These are phyloP conservation scores for Juncus effusus DNA, from an alignment of 176 grass and related monocot genomes.

Conservation along the genomic window DNA sequence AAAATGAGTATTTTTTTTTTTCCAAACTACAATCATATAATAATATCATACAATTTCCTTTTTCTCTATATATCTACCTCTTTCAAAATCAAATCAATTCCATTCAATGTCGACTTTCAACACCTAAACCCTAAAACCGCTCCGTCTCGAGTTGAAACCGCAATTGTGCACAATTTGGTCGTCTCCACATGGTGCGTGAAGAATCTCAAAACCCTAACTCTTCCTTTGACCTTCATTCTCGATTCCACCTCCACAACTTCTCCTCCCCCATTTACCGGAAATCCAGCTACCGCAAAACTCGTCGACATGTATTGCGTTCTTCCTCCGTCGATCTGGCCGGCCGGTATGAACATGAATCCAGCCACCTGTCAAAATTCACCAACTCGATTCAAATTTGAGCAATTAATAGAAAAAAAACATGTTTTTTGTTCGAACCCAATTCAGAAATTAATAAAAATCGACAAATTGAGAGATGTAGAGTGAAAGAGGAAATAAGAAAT, in stretches of 20 bases:
- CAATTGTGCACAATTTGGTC: slow-evolving; percentile 55
- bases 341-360: slow-evolving; percentile 84
- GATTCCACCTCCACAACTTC: slow-evolving; percentile 71
- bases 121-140: slow-evolving; percentile 63
- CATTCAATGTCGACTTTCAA: slow-evolving; percentile 19
- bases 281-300: slow-evolving; percentile 62
- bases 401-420: neutral
- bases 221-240: slow-evolving; percentile 66
- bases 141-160: slow-evolving; percentile 48
- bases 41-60: too few species aligned
- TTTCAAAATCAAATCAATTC: too few species aligned
- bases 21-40: too few species aligned
- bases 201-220: slow-evolving; percentile 54
- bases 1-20: too few species aligned
- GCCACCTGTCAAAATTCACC: slow-evolving; percentile 38
- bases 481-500: neutral
- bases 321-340: slow-evolving; percentile 63
- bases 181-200: slow-evolving; percentile 78
- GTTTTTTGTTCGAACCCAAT: too few species aligned
- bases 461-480: neutral
- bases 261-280: slow-evolving; percentile 31
- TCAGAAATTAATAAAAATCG: neutral
- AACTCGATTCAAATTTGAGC: neutral
- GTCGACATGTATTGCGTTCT: slow-evolving; percentile 57
- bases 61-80: too few species aligned